Base-by-base conservation (phyloP, 495 filamentous ascomycete species). In the Filosporella fistucella region DNA sequence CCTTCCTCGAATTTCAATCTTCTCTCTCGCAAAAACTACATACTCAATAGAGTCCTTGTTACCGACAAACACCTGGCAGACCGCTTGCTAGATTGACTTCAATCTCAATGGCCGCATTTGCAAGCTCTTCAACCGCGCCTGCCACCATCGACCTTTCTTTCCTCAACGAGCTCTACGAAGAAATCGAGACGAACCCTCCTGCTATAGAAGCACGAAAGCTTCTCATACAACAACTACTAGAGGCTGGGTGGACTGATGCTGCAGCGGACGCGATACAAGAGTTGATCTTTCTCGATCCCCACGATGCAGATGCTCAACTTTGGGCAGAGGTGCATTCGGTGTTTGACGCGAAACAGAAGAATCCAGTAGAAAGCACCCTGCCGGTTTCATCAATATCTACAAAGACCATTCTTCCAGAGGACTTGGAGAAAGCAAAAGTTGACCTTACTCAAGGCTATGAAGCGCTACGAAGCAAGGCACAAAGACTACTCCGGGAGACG, bases 151-250 rank as follows among this genome's bases (percentile, higher is more conserved):
- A 52, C 22, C 41, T 47, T 35, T 28, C 49, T 7, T 22, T 52
- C 21, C 2, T 52, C 24, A 46, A 52, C 14, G 49, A 52, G 5
- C 42, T 52, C 4, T 52, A 40, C 14, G 42, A 45, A 35, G 49
- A 33, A 20, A 46, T 52, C 20, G 49, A 52, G 12, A 4, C 5
- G 8, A 21, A 12, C 4, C 49, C 49, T 22, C 36, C 49, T 5
- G 43, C 42, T 23, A 20, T 52, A 2, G 49, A 52, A 47, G 36
- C 42, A n/a, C 43, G 49, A 14, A 52, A 47, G 42, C 8, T 52
- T 2, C 36, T 52, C 3, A 38, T 52, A n/a, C 49, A 52, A 24
- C 33, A 39, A 34, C 37, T 16, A 21, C 24, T 52, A 18, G 20
- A 24, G 2, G 34, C 35, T 16, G 49, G 42, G 28, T 52, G 49